phyloP scores from a whole-genome alignment of 176 grass and related monocot genomes.

The Ensete ventricosum region DNA sequence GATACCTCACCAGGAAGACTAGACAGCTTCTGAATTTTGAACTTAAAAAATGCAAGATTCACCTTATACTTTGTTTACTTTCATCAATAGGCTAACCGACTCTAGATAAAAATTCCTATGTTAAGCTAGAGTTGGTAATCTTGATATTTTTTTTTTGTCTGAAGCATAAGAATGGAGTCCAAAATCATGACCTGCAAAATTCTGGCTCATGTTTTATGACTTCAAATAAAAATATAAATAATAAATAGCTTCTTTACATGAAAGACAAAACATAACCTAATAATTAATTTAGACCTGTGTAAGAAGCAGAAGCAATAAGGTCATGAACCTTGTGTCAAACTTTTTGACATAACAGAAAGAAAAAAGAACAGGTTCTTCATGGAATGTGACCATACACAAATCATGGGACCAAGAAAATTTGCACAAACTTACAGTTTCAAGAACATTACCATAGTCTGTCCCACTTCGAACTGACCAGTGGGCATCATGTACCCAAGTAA shows the following conservation, averaged over 20 bases:
- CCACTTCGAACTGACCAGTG: constrained; percentile 7
- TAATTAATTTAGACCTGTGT: neutral
- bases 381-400: no score
- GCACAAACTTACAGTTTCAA: neutral
- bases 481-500: constrained; percentile 12
- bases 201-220: neutral
- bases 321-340: neutral
- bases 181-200: neutral
- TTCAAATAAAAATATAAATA: neutral
- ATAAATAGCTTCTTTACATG: neutral
- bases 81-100: no score
- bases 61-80: no score
- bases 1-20: no score
- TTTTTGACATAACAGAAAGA: neutral
- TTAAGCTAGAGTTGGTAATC: no score
- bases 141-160: no score
- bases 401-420: no score
- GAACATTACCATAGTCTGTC: constrained; percentile 10
- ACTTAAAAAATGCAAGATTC: no score
- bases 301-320: neutral
- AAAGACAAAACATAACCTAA: neutral
- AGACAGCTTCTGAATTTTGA: no score
- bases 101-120: no score
- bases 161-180: neutral
- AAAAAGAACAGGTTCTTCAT: neutral